Percentiles rank a stretch among this genome's conserved stretches.
phyloP scores from a whole-genome alignment of 1,139 yeast genomes.

The Geotrichum restrictum region DNA sequence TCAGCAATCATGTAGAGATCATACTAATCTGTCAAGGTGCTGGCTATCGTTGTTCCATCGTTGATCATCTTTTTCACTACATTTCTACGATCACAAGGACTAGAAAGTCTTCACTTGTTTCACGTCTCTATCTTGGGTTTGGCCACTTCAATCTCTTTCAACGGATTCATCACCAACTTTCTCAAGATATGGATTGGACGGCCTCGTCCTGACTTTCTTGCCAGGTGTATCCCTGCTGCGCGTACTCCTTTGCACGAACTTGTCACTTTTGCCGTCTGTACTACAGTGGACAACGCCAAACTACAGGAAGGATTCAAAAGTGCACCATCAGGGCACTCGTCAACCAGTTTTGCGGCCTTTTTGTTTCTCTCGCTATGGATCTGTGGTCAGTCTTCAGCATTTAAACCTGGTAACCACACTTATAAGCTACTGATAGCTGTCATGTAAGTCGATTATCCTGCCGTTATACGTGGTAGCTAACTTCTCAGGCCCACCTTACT shows the following conservation, averaged over 20 bases:
- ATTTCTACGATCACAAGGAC: conserved; percentile 26
- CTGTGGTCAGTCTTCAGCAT: conserved; percentile 50
- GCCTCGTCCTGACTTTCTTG: conserved; percentile 75
- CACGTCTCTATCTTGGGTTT: conserved; percentile 47
- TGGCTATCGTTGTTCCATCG: conserved; percentile 35
- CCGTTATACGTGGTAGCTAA: background rate
- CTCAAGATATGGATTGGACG: conserved; percentile 72
- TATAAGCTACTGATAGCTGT: conserved; percentile 32
- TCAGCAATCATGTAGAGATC: background rate
- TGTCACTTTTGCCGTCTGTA: conserved; percentile 52
- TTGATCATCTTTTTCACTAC: conserved; percentile 32
- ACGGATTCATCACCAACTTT: conserved; percentile 50
- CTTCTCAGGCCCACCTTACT: conserved; percentile 15
- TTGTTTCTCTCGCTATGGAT: conserved; percentile 63
- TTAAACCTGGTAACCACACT: conserved; percentile 37
- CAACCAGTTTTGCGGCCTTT: conserved; percentile 63
- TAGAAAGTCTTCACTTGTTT: conserved; percentile 32
- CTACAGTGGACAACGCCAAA: conserved; percentile 38
- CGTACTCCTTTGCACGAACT: conserved; percentile 41
- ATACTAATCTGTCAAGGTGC: conserved; percentile 20
- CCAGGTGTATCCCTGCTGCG: conserved; percentile 56
- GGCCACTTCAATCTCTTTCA: conserved; percentile 41
- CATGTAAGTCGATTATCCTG: conserved; percentile 10
- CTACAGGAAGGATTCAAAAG: conserved; percentile 66
- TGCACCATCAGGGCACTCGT: conserved; percentile 80